Base-by-base conservation (phyloP, 768 basidiomycete genomes). In the Phanerochaete carnosa region DNA sequence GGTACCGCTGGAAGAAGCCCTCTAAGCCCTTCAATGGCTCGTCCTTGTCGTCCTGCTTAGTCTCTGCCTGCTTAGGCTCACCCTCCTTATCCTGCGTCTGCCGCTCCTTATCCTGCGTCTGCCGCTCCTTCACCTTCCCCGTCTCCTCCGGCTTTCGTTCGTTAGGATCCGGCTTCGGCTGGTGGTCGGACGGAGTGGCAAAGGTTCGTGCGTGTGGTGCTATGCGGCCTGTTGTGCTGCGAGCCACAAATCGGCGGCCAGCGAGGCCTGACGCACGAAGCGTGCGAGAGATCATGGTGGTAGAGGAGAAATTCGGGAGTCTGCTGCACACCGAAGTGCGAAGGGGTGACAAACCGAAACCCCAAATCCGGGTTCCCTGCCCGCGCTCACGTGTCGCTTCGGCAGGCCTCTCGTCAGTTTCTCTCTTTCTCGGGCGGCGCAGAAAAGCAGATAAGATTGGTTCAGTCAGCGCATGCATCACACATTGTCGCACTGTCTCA, bases 1-100 rank as follows among this genome's bases (percentile, higher is more conserved):
- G 77, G 58, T 86, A 85, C 60, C 87, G 88, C 70, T 86, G 81
- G 75, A 92, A 92, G 69, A 92, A 92, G 50, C 90, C 89, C 64
- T 91, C 90, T 28, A 92, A 81, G 28, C 79, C 86, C 67, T 84
- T 88, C 45, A 88, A 83, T 45, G 75, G 70, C 60, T 78, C 72
- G 55, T 66, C 69, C 64, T 76, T 73, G 37, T 74, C 69, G 65
- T 77, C 78, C 57, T 65, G 67, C 61, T 75, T 74, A 59, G 64
- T 68, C 55, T 65, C 68, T 58, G 61, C 70, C 16, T 74, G 71
- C 29, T 74, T 67, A 45, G 72, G 26, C 30, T 43, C 69, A 47
- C 74, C 70, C 46, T 66, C 70, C 58, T 75, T 72, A 46, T 72
- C 74, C 54, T 55, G 54, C 15, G 32, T 30, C 50, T 52, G 25